Conservation (phyloP, 2,329 filamentous ascomycete genomes). For the Botrytis elliptica region DNA sequence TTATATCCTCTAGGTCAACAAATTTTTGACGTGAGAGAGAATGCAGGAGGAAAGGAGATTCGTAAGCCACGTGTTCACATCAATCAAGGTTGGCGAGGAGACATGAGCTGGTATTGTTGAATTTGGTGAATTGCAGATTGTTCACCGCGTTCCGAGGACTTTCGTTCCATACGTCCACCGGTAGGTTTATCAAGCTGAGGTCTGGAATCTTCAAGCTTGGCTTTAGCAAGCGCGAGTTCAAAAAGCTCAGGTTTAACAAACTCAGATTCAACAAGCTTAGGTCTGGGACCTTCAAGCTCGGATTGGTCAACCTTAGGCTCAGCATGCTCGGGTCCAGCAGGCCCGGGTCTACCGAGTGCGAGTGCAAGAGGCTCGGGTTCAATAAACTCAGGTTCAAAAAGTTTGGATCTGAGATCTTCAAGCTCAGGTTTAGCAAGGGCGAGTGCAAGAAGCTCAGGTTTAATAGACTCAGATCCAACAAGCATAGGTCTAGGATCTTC, state of each 20-base stretch:
- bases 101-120: conserved; percentile 1
- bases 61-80: neutral
- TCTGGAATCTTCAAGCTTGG: neutral
- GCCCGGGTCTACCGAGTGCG: no score
- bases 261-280: neutral
- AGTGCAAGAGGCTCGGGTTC: neutral
- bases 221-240: neutral
- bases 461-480: no score
- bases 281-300: neutral
- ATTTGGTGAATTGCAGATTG: neutral
- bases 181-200: neutral
- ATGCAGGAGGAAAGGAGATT: neutral
- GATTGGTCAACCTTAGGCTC: neutral
- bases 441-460: no score
- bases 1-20: neutral
- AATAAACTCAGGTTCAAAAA: neutral
- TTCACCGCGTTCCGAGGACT: neutral
- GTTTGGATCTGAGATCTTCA: neutral
- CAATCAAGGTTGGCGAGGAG: neutral
- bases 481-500: neutral
- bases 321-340: neutral
- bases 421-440: neutral
- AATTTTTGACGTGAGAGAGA: neutral
- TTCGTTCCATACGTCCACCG: neutral
- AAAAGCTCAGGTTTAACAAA: neutral